Evolutionary conservation across 2,329 filamentous ascomycete genomes (phyloP), one percentile per base, ranked within the genome.

Genomic region (Colletotrichum brevisporum): DNA sequence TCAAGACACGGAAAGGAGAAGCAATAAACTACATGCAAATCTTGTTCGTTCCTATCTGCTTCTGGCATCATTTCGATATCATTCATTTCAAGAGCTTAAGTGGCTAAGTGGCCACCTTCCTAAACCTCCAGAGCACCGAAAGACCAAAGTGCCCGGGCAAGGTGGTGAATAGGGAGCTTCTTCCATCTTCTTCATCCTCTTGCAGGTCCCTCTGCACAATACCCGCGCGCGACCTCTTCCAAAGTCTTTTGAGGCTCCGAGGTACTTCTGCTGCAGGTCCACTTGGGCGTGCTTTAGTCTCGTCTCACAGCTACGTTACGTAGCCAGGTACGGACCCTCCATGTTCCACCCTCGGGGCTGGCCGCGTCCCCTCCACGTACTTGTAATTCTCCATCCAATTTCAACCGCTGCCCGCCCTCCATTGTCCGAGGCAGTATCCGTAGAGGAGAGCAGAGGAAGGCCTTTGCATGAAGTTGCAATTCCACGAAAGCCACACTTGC

Each of bases 401-500:
- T 70, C 63, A 67, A 36, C 27, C 56, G 50, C 65, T 16, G 15
- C 54, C n/a, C 48, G 27, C 27, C 21, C 63, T 21, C 56, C 43
- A 41, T 54, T 52, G 62, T 60, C 36, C 67, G 24, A 36, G 47
- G 52, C 57, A 31, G 27, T 31, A n/a, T n/a, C n/a, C n/a, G n/a
- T n/a, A 31, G 27, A 9, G 9, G 27, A 9, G 9, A 6, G 27
- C 27, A 36, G 31, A 36, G 31, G 31, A 36, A 36, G 31, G 8
- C 31, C 10, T 36, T 36, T 36, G 67, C 67, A 70, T 70, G 63
- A 68, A 70, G 16, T 66, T 21, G 67, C 56, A 69, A 69, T 70
- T 68, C 63, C 31, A 57, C 57, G 31, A 63, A 68, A 70, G 64
- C 64, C 64, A 70, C 63, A 67, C 67, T 60, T 26, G 53, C 63